A percentile compares a stretch with the other conserved stretches of the same genome.
phyloP scores from a whole-genome alignment of 306 rosid genomes.

The Spatholobus suberectus region DNA sequence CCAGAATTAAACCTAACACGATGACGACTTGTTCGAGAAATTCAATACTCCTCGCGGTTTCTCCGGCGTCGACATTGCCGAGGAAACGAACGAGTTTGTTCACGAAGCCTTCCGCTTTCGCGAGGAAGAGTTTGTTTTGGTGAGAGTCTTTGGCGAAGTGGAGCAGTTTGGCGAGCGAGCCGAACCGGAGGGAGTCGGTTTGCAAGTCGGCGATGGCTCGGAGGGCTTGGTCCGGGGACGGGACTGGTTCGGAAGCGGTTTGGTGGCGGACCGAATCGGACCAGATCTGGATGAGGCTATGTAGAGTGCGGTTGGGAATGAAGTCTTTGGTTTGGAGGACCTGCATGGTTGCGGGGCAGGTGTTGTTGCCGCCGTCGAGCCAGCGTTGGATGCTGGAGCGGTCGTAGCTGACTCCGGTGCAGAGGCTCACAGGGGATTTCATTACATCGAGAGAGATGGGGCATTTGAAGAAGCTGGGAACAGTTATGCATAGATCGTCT shows the following conservation, averaged over 20 bases:
- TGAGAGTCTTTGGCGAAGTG: conserved; percentile 61
- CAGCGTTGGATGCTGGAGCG: conserved; percentile 93
- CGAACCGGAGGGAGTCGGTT: background rate
- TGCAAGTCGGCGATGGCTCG: conserved; percentile 38
- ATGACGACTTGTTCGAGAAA: conserved; percentile 50
- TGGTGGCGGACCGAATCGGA: conserved; percentile 62
- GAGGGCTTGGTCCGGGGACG: conserved; percentile 43
- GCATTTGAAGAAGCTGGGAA: conserved; percentile 76
- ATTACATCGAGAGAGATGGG: conserved; percentile 83
- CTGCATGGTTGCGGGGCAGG: conserved; percentile 99
- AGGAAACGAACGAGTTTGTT: conserved; percentile 53
- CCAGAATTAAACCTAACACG: conserved; percentile 45
- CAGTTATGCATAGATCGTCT: conserved; percentile 64
- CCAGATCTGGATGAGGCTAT: conserved; percentile 93
- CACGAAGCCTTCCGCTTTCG: conserved; percentile 48
- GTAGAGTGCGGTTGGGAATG: conserved; percentile 80
- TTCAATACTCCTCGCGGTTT: background rate
- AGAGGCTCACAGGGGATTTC: conserved; percentile 88
- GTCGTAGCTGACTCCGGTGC: conserved; percentile 90
- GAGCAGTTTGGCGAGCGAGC: conserved; percentile 41
- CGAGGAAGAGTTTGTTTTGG: conserved; percentile 60
- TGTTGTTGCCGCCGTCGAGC: conserved; percentile 91
- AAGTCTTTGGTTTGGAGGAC: conserved; percentile 73
- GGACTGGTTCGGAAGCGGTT: conserved; percentile 2
- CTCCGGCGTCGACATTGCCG: conserved; percentile 55